Evolutionary conservation across 2,329 filamentous ascomycete species (phyloP), one percentile per base, ranked within the genome.

Genomic region (Colletotrichum sp.): DNA sequence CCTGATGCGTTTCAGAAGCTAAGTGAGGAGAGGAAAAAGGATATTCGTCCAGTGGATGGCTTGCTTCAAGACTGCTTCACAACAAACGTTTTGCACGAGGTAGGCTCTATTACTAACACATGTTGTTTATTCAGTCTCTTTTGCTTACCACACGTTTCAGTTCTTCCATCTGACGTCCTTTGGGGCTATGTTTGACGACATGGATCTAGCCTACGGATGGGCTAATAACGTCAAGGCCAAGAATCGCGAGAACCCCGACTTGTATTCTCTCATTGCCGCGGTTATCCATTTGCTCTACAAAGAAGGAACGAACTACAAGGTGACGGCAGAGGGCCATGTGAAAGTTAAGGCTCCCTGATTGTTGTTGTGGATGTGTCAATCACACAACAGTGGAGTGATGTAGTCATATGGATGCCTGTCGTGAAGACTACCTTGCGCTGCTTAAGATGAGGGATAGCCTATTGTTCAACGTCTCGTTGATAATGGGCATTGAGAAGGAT

Each of bases 351-450:
- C 39, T 0, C 18, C 0, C 16, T 43, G 39, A 43, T n/a, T 0
- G 16, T 43, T 18, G 39, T n/a, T 16, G 6, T 43, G 8, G 39
- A 43, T n/a, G 7, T 43, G 39, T n/a, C 39, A 43, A n/a, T n/a
- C 0, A 18, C 39, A n/a, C 16, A n/a, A 43, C 21, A 24, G 21
- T 9, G 16, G 39, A 43, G 39, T 0, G 8, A 18, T 43, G 18
- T 10, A n/a, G 0, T 43, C 18, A 0, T 0, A 43, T 43, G 16
- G 18, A 43, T n/a, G 39, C 0, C 18, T 43, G 16, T 0, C 0
- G 39, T 43, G 16, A 3, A 43, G 36, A 39, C 36, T 39, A 18
- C 0, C 4, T 16, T 39, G 34, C 0, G 0, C 34, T 39, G 34
- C 15, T 39, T 4, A 39, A 39, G 4, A 0, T 16, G 15, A 39